Conservation (phyloP, 768 basidiomycete species). For the Hypholoma sublateritium region DNA sequence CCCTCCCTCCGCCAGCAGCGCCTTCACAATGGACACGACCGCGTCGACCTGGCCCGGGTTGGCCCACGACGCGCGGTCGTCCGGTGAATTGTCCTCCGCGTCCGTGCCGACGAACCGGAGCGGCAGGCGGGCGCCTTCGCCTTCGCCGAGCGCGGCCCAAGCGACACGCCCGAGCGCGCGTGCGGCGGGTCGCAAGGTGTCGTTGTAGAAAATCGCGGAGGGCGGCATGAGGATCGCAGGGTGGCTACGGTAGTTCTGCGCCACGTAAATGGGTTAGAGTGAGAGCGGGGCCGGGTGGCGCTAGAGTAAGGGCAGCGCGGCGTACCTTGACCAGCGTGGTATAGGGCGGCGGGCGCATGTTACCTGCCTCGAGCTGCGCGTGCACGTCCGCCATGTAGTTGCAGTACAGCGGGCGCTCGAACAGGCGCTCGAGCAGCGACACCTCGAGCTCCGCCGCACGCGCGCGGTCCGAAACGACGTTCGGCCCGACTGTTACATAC, state of each 20-base stretch:
- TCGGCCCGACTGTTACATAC: conserved; percentile 42
- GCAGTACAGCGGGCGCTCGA: conserved; percentile 41
- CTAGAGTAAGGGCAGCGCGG: background rate
- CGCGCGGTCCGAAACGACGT: conserved; percentile 44
- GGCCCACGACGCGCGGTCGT: conserved; percentile 52
- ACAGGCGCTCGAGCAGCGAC: conserved; percentile 48
- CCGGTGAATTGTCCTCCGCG: conserved; percentile 40
- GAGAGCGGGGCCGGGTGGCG: background rate
- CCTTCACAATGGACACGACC: conserved; percentile 37
- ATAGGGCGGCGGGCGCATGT: conserved; percentile 29
- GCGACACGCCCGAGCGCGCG: conserved; percentile 34
- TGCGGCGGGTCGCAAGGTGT: conserved; percentile 45
- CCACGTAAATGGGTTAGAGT: background rate
- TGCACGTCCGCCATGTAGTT: conserved; percentile 10
- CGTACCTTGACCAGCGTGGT: conserved; percentile 45
- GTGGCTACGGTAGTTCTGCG: conserved; percentile 49
- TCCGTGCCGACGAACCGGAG: conserved; percentile 45
- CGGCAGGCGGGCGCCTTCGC: conserved; percentile 29
- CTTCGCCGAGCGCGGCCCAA: conserved; percentile 40
- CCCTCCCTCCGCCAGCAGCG: conserved; percentile 35
- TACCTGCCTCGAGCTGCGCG: conserved; percentile 1
- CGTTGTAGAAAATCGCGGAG: conserved; percentile 53
- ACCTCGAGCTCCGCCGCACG: conserved; percentile 45
- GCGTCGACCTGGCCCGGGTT: conserved; percentile 46
- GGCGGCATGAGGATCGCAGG: conserved; percentile 55